phyloP scores from a whole-genome alignment of 2,329 filamentous ascomycete species.

The Epichloe sylvatica region DNA sequence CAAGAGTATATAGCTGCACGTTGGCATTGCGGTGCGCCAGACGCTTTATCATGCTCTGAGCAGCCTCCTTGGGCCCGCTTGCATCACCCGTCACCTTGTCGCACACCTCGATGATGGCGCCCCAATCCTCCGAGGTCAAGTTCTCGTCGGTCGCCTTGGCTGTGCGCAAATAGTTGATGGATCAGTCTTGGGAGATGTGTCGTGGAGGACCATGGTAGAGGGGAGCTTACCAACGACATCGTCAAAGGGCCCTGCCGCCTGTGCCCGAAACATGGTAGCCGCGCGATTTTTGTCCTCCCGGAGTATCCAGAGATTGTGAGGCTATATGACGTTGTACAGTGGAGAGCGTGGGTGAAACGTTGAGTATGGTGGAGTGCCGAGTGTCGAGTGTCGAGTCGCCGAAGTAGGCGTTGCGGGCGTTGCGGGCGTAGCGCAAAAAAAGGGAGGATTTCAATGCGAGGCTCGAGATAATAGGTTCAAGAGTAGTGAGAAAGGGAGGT shows the following conservation, averaged over 20 bases:
- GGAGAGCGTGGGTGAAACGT: not conserved
- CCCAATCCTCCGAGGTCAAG: constrained; percentile 68
- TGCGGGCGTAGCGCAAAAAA: too few relatives aligned
- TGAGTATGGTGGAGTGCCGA: too few relatives aligned
- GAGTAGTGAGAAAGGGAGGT: too few relatives aligned
- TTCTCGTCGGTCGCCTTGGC: constrained; percentile 91
- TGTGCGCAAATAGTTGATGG: constrained; percentile 13
- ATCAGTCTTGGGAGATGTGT: not conserved
- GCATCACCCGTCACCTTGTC: constrained; percentile 41
- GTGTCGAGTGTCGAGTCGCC: too few relatives aligned
- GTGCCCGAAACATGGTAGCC: constrained; percentile 43
- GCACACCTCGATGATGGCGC: constrained; percentile 49
- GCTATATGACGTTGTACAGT: constrained; percentile 6
- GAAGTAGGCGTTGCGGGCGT: too few relatives aligned
- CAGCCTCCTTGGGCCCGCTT: constrained; percentile 63
- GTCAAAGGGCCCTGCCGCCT: constrained; percentile 43
- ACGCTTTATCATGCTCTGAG: constrained; percentile 81
- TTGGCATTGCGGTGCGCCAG: constrained; percentile 90
- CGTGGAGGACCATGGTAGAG: not conserved
- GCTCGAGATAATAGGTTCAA: too few relatives aligned
- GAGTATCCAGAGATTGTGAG: too few relatives aligned
- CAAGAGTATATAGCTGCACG: constrained; percentile 87
- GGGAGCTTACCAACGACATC: constrained; percentile 41
- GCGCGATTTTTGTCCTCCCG: not conserved
- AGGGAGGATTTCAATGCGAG: too few relatives aligned